Evolutionary conservation across 1,139 yeast genomes (phyloP).

Genomic region (Candida sp.): DNA sequence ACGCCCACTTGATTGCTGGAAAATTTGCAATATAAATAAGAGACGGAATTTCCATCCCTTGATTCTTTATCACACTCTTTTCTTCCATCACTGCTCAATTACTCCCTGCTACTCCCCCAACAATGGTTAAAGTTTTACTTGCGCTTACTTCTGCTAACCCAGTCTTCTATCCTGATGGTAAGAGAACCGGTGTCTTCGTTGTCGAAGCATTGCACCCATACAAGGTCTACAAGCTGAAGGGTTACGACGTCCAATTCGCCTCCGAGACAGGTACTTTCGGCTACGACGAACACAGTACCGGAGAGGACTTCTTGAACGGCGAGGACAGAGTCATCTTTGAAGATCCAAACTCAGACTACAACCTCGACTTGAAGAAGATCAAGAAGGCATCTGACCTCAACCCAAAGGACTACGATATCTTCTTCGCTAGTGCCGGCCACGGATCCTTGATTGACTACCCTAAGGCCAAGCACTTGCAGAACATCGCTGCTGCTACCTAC

Average conservation of each 20-base stretch:
- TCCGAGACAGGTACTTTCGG: slow-evolving; percentile 63
- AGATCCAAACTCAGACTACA: slow-evolving; percentile 42
- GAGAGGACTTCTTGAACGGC: slow-evolving; percentile 41
- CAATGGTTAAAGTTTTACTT: slow-evolving; percentile 42
- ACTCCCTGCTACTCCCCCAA: neutral
- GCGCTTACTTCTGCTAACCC: slow-evolving; percentile 56
- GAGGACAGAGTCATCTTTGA: slow-evolving; percentile 43
- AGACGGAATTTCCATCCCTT: neutral
- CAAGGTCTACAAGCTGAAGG: slow-evolving; percentile 46
- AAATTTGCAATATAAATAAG: too few relatives aligned
- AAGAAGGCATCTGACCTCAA: slow-evolving; percentile 49
- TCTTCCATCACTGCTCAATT: neutral
- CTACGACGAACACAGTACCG: slow-evolving; percentile 56
- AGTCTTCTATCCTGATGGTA: slow-evolving; percentile 57
- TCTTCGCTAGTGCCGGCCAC: slow-evolving; percentile 71
- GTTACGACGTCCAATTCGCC: slow-evolving; percentile 56
- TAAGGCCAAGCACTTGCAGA: slow-evolving; percentile 48
- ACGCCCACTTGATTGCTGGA: neutral
- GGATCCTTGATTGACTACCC: slow-evolving; percentile 65
- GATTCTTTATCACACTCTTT: neutral
- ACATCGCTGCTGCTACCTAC: slow-evolving; percentile 49
- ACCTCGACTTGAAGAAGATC: slow-evolving; percentile 31
- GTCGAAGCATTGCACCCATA: slow-evolving; percentile 64
- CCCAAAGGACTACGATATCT: slow-evolving; percentile 52
- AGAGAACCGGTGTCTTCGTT: slow-evolving; percentile 59